Evolutionary conservation across 176 grass and related monocot genomes (phyloP).

Genomic region (Thalia dealbata): DNA sequence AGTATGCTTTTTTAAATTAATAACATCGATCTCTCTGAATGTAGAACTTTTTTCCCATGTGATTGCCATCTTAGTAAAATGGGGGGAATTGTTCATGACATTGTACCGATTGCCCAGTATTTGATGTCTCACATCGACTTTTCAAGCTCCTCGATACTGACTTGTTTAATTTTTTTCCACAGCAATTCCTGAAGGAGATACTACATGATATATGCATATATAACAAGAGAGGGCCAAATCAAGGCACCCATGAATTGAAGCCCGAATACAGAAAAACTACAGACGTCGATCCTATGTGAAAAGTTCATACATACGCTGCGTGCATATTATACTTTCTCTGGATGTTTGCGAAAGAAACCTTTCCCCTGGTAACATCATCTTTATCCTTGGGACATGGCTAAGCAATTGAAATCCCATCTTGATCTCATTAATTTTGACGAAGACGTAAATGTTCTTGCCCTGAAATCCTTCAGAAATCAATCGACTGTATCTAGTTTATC

Average conservation of each 20-base stretch:
- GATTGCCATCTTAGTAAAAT: not conserved
- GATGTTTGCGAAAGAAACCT: not conserved
- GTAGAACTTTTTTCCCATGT: not conserved
- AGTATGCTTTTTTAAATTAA: no score
- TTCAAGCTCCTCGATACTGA: not conserved
- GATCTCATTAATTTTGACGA: no score
- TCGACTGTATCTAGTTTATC: no score
- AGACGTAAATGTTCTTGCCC: no score
- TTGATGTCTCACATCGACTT: not conserved
- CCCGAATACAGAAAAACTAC: conserved; percentile 79
- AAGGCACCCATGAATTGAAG: conserved; percentile 86
- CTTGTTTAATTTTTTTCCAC: conserved; percentile 23
- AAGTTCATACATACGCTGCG: not conserved
- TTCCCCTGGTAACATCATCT: not conserved
- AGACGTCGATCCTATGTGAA: conserved; percentile 7
- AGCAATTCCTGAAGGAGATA: conserved; percentile 99
- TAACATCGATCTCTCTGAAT: no score
- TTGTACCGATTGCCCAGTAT: no score
- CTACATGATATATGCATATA: conserved; percentile 73
- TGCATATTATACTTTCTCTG: not conserved
- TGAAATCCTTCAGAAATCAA: no score
- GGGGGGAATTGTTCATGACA: no score
- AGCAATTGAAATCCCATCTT: not conserved
- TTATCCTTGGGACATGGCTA: not conserved
- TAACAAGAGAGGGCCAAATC: conserved; percentile 89